phyloP scores from a whole-genome alignment of 1,284 basidiomycete genomes.

The Trichosporon inkin region DNA sequence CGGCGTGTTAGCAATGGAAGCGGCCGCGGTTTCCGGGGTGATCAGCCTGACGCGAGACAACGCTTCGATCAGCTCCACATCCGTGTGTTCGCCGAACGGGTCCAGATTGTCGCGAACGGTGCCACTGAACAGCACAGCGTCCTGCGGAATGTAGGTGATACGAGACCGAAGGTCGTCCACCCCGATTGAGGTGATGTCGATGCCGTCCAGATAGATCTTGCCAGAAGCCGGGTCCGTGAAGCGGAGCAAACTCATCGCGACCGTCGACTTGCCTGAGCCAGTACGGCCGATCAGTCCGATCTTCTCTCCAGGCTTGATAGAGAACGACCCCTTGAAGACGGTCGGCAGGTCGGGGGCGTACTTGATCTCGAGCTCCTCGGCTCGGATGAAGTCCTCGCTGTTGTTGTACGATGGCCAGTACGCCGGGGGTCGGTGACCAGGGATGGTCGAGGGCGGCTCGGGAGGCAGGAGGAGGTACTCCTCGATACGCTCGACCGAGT shows the following conservation, averaged over 20 bases:
- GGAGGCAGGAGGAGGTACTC: constrained; percentile 85
- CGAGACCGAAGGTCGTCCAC: constrained; percentile 64
- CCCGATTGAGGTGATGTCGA: constrained; percentile 84
- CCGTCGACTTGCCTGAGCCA: constrained; percentile 55
- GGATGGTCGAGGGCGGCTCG: constrained; percentile 70
- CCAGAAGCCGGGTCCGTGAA: constrained; percentile 82
- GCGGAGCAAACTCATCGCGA: constrained; percentile 79
- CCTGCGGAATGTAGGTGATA: constrained; percentile 54
- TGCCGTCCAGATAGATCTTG: constrained; percentile 75
- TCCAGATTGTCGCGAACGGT: constrained; percentile 82
- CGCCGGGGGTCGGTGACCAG: constrained; percentile 65
- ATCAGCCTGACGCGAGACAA: constrained; percentile 47
- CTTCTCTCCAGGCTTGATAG: constrained; percentile 67
- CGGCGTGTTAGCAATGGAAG: background rate
- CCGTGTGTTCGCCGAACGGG: constrained; percentile 77
- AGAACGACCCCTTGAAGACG: constrained; percentile 74
- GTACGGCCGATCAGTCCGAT: constrained; percentile 58
- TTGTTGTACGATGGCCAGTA: constrained; percentile 68
- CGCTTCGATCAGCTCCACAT: constrained; percentile 63
- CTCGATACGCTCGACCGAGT: constrained; percentile 77
- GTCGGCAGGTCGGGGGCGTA: constrained; percentile 79
- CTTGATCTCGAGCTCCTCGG: constrained; percentile 71
- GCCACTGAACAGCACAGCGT: constrained; percentile 80
- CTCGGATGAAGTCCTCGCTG: constrained; percentile 53
- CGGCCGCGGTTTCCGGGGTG: constrained; percentile 9